Evolutionary conservation across 495 filamentous ascomycete species (phyloP).

Genomic region (Aspergillus funiculosus): DNA sequence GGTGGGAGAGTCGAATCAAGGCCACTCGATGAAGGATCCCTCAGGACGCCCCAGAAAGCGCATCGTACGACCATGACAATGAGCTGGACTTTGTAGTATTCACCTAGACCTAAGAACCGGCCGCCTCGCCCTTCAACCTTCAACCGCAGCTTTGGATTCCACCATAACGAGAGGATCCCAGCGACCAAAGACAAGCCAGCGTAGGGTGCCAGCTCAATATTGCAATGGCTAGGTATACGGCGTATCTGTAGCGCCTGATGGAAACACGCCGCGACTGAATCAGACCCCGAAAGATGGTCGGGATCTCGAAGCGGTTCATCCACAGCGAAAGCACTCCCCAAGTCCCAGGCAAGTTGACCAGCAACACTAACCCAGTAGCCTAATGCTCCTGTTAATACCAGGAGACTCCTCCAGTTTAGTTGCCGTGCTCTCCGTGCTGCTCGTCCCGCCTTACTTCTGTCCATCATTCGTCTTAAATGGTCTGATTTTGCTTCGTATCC

Average conservation of each 20-base stretch:
- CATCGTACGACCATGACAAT: slow-evolving; percentile 55
- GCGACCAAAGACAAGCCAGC: slow-evolving; percentile 45
- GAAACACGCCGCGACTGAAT: slow-evolving; percentile 28
- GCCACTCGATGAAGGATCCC: slow-evolving; percentile 40
- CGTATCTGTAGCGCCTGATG: slow-evolving; percentile 19
- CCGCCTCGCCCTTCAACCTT: slow-evolving; percentile 57
- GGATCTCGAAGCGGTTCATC: slow-evolving; percentile 13
- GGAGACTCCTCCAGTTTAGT: slow-evolving; percentile 48
- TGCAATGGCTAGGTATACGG: slow-evolving; percentile 25
- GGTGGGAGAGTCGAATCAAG: slow-evolving; percentile 36
- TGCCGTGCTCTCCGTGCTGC: slow-evolving; percentile 32
- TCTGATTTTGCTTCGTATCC: slow-evolving; percentile 77
- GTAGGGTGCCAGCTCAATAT: slow-evolving; percentile 30
- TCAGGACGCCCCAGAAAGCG: slow-evolving; percentile 46
- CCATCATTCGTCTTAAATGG: slow-evolving; percentile 65
- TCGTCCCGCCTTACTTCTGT: slow-evolving; percentile 50
- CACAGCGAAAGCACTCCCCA: slow-evolving; percentile 25
- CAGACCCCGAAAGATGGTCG: slow-evolving; percentile 5
- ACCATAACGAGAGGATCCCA: slow-evolving; percentile 60
- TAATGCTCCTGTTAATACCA: slow-evolving; percentile 42
- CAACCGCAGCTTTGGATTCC: slow-evolving; percentile 66
- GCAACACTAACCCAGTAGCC: slow-evolving; percentile 48
- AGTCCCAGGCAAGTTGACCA: slow-evolving; percentile 42
- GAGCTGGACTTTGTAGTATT: slow-evolving; percentile 66
- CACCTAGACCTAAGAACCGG: slow-evolving; percentile 56